phyloP scores from a whole-genome alignment of 1,284 basidiomycete species.

The Cryptococcus sp. region DNA sequence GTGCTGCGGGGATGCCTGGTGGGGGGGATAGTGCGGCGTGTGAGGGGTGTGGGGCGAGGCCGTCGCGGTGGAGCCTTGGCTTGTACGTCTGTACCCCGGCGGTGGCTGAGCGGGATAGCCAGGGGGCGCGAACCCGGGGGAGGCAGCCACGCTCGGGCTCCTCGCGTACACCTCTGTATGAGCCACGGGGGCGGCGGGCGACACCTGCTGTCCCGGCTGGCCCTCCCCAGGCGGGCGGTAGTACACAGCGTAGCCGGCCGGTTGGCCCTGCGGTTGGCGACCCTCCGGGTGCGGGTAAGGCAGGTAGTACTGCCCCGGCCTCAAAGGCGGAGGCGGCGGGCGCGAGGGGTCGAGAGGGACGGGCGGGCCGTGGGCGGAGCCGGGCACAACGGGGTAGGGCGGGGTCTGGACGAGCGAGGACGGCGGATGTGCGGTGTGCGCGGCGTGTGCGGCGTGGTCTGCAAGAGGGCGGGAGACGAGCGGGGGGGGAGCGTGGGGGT shows the following conservation, averaged over 20 bases:
- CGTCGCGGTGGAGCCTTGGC: background rate
- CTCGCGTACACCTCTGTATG: background rate
- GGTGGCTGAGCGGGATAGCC: background rate
- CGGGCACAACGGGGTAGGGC: conserved; percentile 13
- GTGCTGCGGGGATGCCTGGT: background rate
- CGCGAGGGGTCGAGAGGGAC: conserved; percentile 6
- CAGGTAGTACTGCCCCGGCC: conserved; percentile 15
- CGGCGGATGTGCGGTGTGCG: background rate
- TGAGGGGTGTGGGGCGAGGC: background rate
- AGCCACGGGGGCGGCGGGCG: background rate
- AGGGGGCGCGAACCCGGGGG: background rate
- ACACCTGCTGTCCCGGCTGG: background rate
- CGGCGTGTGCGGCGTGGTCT: background rate
- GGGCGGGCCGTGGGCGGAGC: conserved; percentile 9
- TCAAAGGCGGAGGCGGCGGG: conserved; percentile 16
- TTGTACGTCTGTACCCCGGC: background rate
- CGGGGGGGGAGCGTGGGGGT: background rate
- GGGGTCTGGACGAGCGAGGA: conserved; percentile 1
- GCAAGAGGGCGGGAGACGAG: background rate
- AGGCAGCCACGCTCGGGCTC: background rate
- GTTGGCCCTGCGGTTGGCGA: background rate
- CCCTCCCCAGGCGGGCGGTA: conserved; percentile 10
- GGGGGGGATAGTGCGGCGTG: background rate
- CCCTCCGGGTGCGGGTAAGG: conserved; percentile 13
- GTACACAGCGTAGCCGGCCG: conserved; percentile 20